phyloP scores from a whole-genome alignment of 768 basidiomycete species.

The Boletus reticuloceps region DNA sequence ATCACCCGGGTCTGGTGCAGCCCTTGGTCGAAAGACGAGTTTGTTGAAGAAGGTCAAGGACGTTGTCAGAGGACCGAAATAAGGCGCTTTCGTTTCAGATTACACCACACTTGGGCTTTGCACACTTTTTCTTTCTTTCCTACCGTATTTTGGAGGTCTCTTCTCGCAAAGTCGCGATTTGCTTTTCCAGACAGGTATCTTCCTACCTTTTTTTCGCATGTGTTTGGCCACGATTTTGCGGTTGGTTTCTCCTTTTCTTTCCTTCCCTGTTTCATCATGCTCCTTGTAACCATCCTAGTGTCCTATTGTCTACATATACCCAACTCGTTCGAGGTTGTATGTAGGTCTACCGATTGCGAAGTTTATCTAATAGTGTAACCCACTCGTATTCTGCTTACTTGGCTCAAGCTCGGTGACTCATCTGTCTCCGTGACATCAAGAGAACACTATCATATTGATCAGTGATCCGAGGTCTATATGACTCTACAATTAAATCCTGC shows the following conservation, averaged over 20 bases:
- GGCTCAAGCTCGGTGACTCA: not conserved
- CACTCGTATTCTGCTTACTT: slow-evolving; percentile 12
- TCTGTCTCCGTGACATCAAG: no score
- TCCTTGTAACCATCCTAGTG: slow-evolving; percentile 32
- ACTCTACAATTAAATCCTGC: slow-evolving; percentile 51
- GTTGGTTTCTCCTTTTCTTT: slow-evolving; percentile 2
- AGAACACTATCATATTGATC: not conserved
- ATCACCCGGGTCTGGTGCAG: slow-evolving; percentile 37
- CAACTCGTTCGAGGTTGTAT: slow-evolving; percentile 29
- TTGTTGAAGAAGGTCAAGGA: slow-evolving; percentile 77
- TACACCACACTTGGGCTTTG: slow-evolving; percentile 6
- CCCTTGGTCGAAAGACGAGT: slow-evolving; percentile 71
- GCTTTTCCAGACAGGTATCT: not conserved
- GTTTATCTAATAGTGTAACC: slow-evolving; percentile 32
- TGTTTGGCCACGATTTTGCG: slow-evolving; percentile 7
- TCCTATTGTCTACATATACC: slow-evolving; percentile 34
- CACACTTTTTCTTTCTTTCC: slow-evolving; percentile 1
- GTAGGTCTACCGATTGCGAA: slow-evolving; percentile 30
- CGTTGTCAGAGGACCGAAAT: slow-evolving; percentile 60
- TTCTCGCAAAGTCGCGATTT: slow-evolving; percentile 5
- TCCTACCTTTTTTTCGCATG: not conserved
- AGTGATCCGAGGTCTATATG: slow-evolving; percentile 3
- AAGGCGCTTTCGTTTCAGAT: slow-evolving; percentile 9
- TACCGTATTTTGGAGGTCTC: slow-evolving; percentile 4
- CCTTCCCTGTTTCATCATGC: slow-evolving; percentile 16